Conservation (phyloP, 75 land plant species). For the Pinus taeda region DNA sequence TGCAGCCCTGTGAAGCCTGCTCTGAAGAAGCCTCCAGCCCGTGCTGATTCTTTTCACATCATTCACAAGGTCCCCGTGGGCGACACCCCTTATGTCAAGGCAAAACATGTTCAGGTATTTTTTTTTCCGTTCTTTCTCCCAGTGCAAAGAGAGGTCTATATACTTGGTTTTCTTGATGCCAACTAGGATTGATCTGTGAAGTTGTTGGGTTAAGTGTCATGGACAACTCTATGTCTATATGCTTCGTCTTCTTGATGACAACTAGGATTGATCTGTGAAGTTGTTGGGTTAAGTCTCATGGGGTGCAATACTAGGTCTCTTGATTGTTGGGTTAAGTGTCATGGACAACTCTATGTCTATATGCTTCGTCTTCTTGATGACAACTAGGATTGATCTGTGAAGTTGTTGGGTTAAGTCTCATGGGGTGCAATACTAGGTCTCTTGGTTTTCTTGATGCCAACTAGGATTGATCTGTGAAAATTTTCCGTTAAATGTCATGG, state of each 20-base stretch:
- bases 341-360: no score
- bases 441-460: neutral
- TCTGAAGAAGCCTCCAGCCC: slow-evolving; percentile 22
- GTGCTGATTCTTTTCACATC: slow-evolving; percentile 83
- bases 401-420: neutral
- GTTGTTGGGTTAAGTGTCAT: neutral
- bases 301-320: no score
- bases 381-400: neutral
- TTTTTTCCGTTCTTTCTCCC: neutral
- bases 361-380: no score
- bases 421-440: no score
- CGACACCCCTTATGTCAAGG: slow-evolving; percentile 89
- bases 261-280: neutral
- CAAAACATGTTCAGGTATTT: slow-evolving; percentile 86
- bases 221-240: no score
- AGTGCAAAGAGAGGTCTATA: neutral
- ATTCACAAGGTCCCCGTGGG: slow-evolving; percentile 96
- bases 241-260: neutral
- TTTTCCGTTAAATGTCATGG: neutral
- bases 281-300: neutral
- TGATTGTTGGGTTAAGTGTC: neutral
- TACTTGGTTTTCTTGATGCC: neutral
- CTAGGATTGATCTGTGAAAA: neutral
- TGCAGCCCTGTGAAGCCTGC: slow-evolving; percentile 66
- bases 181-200: neutral